Percentiles rank a stretch among this genome's conserved stretches.
phyloP scores from a whole-genome alignment of 2,329 filamentous ascomycete species.

The Aureobasidium subglaciale region DNA sequence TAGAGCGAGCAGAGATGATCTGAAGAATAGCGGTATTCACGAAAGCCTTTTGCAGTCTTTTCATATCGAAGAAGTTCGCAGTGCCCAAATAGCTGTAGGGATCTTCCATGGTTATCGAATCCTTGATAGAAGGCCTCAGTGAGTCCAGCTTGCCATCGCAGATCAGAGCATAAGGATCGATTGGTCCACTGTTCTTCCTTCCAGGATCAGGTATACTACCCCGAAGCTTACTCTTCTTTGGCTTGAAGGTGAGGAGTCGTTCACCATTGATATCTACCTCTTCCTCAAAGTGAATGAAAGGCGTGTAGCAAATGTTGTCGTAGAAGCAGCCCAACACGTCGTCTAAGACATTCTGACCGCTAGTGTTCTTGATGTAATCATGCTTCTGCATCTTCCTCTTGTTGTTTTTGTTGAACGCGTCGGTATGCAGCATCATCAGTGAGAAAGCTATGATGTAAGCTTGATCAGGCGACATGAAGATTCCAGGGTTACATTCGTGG shows the following conservation, averaged over 20 bases:
- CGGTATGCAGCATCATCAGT: conserved; percentile 89
- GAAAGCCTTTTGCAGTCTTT: conserved; percentile 78
- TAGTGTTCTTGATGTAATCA: conserved; percentile 93
- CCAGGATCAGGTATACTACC: conserved; percentile 57
- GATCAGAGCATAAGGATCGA: conserved; percentile 92
- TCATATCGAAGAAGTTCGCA: conserved; percentile 66
- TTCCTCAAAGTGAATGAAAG: conserved; percentile 96
- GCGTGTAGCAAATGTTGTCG: conserved; percentile 96
- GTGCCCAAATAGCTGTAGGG: conserved; percentile 83
- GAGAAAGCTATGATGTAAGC: conserved; percentile 99
- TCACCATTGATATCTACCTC: conserved; percentile 74
- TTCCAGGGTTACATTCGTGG: conserved; percentile 95
- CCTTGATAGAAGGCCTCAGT: conserved; percentile 76
- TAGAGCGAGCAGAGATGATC: conserved; percentile 86
- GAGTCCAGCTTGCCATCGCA: conserved; percentile 80
- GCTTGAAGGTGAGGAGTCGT: conserved; percentile 62
- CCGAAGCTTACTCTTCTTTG: conserved; percentile 64
- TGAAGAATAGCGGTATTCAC: conserved; percentile 87
- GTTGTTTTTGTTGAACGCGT: conserved; percentile 99
- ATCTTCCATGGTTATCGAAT: conserved; percentile 89
- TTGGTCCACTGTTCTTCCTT: conserved; percentile 60
- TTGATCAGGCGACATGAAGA: conserved; percentile 83
- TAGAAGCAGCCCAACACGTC: conserved; percentile 95
- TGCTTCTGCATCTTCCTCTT: conserved; percentile 97
- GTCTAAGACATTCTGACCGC: conserved; percentile 83